Evolutionary conservation across 2,329 filamentous ascomycete species (phyloP).

Genomic region (Bipolaris bicolor): DNA sequence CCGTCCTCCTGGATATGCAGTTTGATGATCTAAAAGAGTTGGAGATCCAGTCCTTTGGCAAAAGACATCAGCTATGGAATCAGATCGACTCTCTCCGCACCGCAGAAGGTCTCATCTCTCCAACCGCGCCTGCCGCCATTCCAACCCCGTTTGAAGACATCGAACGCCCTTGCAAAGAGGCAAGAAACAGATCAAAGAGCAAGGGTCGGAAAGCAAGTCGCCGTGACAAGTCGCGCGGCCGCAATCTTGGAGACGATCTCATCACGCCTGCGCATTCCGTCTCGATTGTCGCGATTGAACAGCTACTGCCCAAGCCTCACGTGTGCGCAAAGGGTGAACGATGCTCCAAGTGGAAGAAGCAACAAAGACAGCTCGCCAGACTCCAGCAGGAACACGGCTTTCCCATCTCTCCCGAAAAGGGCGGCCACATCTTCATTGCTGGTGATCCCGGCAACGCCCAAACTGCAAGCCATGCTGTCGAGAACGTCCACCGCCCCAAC

Average conservation of each 20-base stretch:
- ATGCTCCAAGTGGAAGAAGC: slow-evolving; percentile 80
- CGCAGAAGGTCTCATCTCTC: slow-evolving; percentile 49
- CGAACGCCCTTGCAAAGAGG: slow-evolving; percentile 53
- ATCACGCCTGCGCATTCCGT: slow-evolving; percentile 83
- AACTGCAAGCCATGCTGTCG: slow-evolving; percentile 62
- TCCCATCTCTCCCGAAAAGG: slow-evolving; percentile 67
- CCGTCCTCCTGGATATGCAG: slow-evolving; percentile 86
- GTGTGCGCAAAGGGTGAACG: slow-evolving; percentile 84
- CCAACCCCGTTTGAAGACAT: slow-evolving; percentile 58
- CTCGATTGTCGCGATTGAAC: slow-evolving; percentile 91
- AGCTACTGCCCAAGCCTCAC: slow-evolving; percentile 83
- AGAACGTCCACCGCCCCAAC: slow-evolving; percentile 66
- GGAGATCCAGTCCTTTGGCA: slow-evolving; percentile 80
- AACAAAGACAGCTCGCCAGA: slow-evolving; percentile 76
- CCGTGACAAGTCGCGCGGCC: slow-evolving; percentile 43
- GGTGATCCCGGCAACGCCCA: slow-evolving; percentile 79
- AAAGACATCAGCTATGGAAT: slow-evolving; percentile 79
- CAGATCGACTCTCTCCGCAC: slow-evolving; percentile 73
- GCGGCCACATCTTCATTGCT: slow-evolving; percentile 75
- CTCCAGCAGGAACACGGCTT: slow-evolving; percentile 73
- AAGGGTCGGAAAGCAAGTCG: slow-evolving; percentile 41
- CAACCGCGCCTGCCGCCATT: slow-evolving; percentile 52
- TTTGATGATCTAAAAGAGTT: slow-evolving; percentile 86
- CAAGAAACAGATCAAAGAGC: slow-evolving; percentile 44
- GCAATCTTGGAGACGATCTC: slow-evolving; percentile 61